Evolutionary conservation across 2,329 filamentous ascomycete genomes (phyloP).

Genomic region (Neodidymelliopsis sp.): DNA sequence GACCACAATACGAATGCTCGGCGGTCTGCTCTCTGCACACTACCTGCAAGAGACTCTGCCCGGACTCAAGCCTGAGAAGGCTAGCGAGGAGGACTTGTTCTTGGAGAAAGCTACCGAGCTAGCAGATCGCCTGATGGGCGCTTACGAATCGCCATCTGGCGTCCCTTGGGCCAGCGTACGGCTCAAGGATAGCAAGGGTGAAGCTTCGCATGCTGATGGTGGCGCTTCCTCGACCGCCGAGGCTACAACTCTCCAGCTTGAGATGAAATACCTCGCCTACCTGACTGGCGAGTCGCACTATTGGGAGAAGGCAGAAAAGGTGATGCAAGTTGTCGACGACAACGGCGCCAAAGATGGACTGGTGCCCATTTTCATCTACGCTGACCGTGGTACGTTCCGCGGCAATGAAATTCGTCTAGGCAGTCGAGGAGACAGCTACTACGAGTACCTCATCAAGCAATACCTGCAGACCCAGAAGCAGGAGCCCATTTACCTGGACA

Average conservation of each 20-base stretch:
- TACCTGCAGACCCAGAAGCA: slow-evolving; percentile 91
- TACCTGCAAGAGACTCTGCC: slow-evolving; percentile 89
- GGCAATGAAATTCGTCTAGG: slow-evolving; percentile 89
- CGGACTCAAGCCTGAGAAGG: slow-evolving; percentile 75
- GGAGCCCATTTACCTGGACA: slow-evolving; percentile 84
- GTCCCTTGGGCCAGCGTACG: slow-evolving; percentile 92
- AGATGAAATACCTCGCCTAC: slow-evolving; percentile 96
- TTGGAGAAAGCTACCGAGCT: slow-evolving; percentile 95
- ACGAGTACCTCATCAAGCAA: slow-evolving; percentile 98
- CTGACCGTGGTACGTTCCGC: slow-evolving; percentile 78
- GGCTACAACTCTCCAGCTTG: slow-evolving; percentile 88
- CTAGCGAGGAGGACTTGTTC: slow-evolving; percentile 86
- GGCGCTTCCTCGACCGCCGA: slow-evolving; percentile 95
- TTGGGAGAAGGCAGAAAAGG: slow-evolving; percentile 90
- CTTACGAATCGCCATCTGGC: slow-evolving; percentile 86
- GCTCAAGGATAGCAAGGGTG: slow-evolving; percentile 75
- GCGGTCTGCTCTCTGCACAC: slow-evolving; percentile 89
- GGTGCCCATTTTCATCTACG: slow-evolving; percentile 88
- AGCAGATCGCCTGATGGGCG: slow-evolving; percentile 83
- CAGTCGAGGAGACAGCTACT: slow-evolving; percentile 95
- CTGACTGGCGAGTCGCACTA: slow-evolving; percentile 91
- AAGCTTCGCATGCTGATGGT: slow-evolving; percentile 81
- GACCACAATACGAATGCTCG: slow-evolving; percentile 97
- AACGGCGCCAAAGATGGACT: slow-evolving; percentile 82
- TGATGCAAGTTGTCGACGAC: slow-evolving; percentile 89